Evolutionary conservation across 345 rosid species (phyloP).

Genomic region (Balakata baccata): DNA sequence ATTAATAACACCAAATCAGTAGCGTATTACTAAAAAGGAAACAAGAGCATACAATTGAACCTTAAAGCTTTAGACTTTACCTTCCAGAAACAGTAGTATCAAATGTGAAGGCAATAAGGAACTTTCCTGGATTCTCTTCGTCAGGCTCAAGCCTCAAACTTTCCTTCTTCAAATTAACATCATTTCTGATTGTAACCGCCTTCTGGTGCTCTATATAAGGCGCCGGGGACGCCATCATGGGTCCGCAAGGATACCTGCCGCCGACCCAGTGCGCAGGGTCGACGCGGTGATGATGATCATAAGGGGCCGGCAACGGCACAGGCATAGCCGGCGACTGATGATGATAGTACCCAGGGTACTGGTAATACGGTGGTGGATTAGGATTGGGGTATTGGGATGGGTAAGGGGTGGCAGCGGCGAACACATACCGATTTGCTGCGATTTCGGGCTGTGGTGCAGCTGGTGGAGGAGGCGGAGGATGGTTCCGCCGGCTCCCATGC

Average conservation of each 20-base stretch:
- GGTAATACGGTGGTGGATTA: conserved; percentile 48
- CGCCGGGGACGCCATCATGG: conserved; percentile 38
- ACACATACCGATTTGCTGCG: conserved; percentile 63
- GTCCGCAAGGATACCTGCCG: conserved; percentile 33
- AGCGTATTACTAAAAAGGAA: no score
- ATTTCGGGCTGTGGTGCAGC: conserved; percentile 61
- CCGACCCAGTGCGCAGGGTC: conserved; percentile 28
- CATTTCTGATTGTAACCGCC: conserved; percentile 74
- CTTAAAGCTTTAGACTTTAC: conserved; percentile 29
- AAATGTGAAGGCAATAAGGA: conserved; percentile 79
- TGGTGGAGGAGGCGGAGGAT: conserved; percentile 49
- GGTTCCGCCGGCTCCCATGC: conserved; percentile 43
- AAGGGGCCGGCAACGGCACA: conserved; percentile 55
- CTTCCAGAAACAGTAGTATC: conserved; percentile 92
- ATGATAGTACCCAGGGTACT: conserved; percentile 62
- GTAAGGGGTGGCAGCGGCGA: conserved; percentile 87
- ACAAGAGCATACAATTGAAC: neutral
- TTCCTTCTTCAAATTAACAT: conserved; percentile 89
- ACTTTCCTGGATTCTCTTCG: conserved; percentile 57
- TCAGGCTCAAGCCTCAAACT: conserved; percentile 65
- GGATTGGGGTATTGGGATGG: conserved; percentile 60
- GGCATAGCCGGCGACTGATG: conserved; percentile 53
- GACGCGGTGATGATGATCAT: conserved; percentile 54
- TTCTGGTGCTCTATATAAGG: conserved; percentile 91
- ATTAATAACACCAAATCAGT: no score